Percentiles rank a stretch among this genome's conserved stretches.
Evolutionary conservation across 1,139 yeast genomes (phyloP).

Genomic region (Keqinozyma sinolaborantium): DNA sequence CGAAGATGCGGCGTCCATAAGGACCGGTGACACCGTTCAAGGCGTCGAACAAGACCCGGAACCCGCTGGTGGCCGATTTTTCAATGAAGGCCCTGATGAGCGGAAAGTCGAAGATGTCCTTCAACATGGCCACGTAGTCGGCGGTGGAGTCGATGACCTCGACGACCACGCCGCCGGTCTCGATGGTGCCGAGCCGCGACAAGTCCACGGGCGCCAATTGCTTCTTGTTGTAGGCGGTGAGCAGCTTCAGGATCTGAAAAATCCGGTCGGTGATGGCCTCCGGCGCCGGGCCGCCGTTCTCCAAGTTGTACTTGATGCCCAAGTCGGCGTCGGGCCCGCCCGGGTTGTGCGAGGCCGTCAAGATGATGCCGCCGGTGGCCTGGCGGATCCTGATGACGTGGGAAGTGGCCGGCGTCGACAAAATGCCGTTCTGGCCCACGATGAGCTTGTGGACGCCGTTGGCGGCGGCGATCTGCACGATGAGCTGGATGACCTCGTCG

Average conservation of each 20-base stretch:
- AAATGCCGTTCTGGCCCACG: constrained; percentile 81
- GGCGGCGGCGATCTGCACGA: constrained; percentile 82
- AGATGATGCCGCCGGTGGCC: constrained; percentile 92
- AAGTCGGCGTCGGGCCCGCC: constrained; percentile 93
- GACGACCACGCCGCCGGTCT: constrained; percentile 55
- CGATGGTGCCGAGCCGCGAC: constrained; percentile 49
- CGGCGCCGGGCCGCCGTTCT: constrained; percentile 99
- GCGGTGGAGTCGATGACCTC: constrained; percentile 81
- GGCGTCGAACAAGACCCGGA: constrained; percentile 82
- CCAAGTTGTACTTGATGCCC: constrained; percentile 93
- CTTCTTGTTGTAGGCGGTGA: constrained; percentile 57
- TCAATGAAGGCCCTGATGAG: constrained; percentile 69
- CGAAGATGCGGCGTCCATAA: constrained; percentile 80
- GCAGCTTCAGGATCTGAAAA: constrained; percentile 60
- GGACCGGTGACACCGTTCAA: constrained; percentile 98
- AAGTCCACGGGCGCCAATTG: constrained; percentile 63
- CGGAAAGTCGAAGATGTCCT: constrained; percentile 83
- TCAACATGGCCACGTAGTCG: constrained; percentile 76
- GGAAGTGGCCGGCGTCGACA: constrained; percentile 96
- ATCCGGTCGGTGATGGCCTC: constrained; percentile 89
- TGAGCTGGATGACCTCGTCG: constrained; percentile 74
- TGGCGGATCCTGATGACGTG: constrained; percentile 75
- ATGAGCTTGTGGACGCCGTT: constrained; percentile 85
- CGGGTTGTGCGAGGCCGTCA: constrained; percentile 98
- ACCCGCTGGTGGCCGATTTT: constrained; percentile 40